Percentiles rank a stretch among this genome's conserved stretches.
Evolutionary conservation across 2,329 filamentous ascomycete genomes (phyloP).

Genomic region (Trichoderma oligosporum): DNA sequence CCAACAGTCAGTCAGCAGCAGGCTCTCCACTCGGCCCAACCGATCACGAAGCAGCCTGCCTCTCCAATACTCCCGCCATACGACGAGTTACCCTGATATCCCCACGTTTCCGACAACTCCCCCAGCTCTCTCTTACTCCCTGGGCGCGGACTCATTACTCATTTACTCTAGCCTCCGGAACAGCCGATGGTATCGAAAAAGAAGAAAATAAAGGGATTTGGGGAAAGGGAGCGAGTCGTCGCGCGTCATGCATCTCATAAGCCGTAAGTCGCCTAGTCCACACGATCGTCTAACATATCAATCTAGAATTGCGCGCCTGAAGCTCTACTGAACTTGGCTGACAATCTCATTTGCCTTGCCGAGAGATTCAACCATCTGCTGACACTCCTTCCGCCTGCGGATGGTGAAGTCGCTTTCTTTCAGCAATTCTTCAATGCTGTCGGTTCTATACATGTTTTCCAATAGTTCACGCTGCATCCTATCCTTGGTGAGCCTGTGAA

Average conservation of each 20-base stretch:
- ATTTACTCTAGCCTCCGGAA: conserved; percentile 36
- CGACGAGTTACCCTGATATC: conserved; percentile 14
- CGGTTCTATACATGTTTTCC: conserved; percentile 93
- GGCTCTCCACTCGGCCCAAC: neutral
- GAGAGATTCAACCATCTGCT: conserved; percentile 97
- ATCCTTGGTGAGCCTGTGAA: conserved; percentile 79
- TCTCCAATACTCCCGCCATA: conserved; percentile 16
- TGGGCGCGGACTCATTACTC: conserved; percentile 28
- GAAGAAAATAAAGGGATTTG: conserved; percentile 20
- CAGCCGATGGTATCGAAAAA: conserved; percentile 39
- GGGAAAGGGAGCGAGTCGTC: conserved; percentile 6
- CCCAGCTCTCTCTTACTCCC: conserved; percentile 23
- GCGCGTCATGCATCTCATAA: conserved; percentile 19
- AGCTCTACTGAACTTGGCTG: conserved; percentile 63
- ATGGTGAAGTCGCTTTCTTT: conserved; percentile 98
- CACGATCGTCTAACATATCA: conserved; percentile 11
- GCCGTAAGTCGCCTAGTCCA: conserved; percentile 11
- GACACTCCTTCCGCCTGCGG: conserved; percentile 92
- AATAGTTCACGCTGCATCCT: conserved; percentile 97
- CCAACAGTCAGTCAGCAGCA: conserved; percentile 6
- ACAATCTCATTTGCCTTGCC: conserved; percentile 92
- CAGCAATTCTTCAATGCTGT: conserved; percentile 86
- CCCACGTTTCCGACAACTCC: conserved; percentile 16
- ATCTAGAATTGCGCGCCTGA: conserved; percentile 11
- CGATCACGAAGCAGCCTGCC: neutral